Percentiles rank a stretch among this genome's conserved stretches.
phyloP scores from a whole-genome alignment of 768 basidiomycete genomes.

The Auricularia sp. region DNA sequence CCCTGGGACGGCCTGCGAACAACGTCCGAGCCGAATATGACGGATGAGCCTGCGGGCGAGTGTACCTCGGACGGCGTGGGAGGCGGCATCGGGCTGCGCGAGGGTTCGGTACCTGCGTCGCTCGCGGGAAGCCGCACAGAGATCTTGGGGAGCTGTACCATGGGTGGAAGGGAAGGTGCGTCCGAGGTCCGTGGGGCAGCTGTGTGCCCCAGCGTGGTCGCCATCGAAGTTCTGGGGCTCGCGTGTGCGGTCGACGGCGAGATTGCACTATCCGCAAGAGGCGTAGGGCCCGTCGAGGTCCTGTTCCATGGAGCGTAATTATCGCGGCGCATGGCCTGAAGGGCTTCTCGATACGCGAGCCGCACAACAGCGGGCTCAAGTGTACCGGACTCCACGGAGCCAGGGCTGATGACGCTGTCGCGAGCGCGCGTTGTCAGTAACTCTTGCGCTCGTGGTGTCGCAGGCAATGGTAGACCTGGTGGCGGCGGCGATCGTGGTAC shows the following conservation, averaged over 20 bases:
- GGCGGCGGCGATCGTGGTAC: too few relatives aligned
- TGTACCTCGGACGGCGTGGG: background rate
- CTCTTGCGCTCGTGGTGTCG: background rate
- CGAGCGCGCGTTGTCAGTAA: background rate
- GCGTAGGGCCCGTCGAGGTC: background rate
- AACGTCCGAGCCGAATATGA: background rate
- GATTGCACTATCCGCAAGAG: background rate
- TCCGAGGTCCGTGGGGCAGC: background rate
- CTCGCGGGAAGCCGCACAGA: background rate
- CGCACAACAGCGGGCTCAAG: background rate
- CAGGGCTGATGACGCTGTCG: background rate
- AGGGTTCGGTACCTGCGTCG: background rate
- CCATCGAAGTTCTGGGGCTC: background rate
- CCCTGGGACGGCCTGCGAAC: background rate
- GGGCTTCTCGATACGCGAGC: background rate
- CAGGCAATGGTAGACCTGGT: too few relatives aligned
- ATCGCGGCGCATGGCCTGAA: background rate
- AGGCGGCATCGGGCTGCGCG: background rate
- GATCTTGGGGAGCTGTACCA: background rate
- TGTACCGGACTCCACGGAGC: background rate
- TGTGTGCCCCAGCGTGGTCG: background rate
- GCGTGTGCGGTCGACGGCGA: background rate
- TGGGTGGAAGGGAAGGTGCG: background rate
- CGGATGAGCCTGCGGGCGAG: background rate
- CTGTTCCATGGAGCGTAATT: background rate